Conservation (phyloP, 2,329 filamentous ascomycete genomes). For the Colletotrichum higginsianum region DNA sequence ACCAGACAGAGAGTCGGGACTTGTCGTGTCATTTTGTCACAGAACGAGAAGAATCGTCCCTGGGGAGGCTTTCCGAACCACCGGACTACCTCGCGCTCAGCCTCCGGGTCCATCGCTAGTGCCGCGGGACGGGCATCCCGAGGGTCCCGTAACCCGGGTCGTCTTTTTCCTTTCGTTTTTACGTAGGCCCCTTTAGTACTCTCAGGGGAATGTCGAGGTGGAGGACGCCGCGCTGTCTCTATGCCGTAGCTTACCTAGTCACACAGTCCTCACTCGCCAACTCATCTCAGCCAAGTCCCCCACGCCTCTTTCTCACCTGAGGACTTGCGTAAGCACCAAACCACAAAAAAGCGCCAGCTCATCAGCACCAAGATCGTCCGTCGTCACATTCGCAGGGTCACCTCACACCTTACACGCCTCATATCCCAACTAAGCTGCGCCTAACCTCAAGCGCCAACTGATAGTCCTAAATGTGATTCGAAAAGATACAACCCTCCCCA, state of each 20-base stretch:
- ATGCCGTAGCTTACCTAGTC: background rate
- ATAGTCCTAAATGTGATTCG: background rate
- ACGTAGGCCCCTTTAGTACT: background rate
- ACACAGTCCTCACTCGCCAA: background rate
- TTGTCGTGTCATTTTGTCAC: no score
- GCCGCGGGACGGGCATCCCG: slow-evolving; percentile 33
- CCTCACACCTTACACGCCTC: background rate
- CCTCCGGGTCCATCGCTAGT: slow-evolving; percentile 2
- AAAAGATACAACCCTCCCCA: no score
- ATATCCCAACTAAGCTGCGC: background rate
- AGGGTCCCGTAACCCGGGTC: slow-evolving; percentile 27
- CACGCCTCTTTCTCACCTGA: no score
- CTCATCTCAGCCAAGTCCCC: background rate
- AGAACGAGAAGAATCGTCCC: no score
- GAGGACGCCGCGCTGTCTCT: background rate
- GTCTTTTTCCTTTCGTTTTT: background rate
- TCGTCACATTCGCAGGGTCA: slow-evolving; percentile 1
- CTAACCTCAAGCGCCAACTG: background rate
- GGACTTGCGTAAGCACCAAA: no score
- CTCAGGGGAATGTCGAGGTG: background rate
- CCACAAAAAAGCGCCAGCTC: background rate
- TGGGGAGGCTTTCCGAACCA: no score
- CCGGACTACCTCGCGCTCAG: background rate
- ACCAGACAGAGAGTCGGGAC: background rate
- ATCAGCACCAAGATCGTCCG: slow-evolving; percentile 17